Percentiles rank a stretch among this genome's conserved stretches.
These are phyloP conservation scores for Boletales sp. DNA, from an alignment of 768 basidiomycete genomes.

Conservation along the genomic window DNA sequence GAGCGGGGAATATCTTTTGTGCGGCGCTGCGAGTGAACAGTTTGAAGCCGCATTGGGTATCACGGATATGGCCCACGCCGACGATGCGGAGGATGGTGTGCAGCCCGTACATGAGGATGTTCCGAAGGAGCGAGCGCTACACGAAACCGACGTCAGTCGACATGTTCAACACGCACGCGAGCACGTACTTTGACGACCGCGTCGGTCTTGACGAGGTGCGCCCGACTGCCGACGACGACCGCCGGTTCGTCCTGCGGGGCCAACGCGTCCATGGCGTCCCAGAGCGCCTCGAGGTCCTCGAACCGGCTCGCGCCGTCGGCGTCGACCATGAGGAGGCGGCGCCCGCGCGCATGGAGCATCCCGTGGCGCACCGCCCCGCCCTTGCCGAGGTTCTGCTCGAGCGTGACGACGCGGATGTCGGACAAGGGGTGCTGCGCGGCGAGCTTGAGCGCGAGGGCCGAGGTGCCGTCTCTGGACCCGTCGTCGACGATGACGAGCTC, in stretches of 20 bases:
- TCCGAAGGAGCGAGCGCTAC: constrained; percentile 84
- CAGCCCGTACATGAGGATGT: constrained; percentile 90
- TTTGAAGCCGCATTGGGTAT: constrained; percentile 98
- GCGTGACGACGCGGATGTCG: constrained; percentile 73
- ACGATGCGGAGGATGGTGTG: constrained; percentile 86
- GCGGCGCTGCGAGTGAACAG: constrained; percentile 85
- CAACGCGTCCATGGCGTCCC: constrained; percentile 67
- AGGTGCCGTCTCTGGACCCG: constrained; percentile 78
- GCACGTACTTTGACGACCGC: constrained; percentile 86
- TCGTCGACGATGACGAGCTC: constrained; percentile 92
- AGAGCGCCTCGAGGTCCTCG: constrained; percentile 75
- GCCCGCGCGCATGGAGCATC: constrained; percentile 77
- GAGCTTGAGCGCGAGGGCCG: constrained; percentile 57
- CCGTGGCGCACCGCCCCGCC: constrained; percentile 93
- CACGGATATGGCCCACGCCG: constrained; percentile 85
- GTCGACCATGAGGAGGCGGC: constrained; percentile 84
- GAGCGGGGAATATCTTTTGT: constrained; percentile 75
- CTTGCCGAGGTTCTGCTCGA: constrained; percentile 84
- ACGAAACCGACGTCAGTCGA: background rate
- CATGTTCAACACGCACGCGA: background rate
- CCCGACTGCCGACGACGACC: constrained; percentile 83
- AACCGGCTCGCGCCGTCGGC: constrained; percentile 93
- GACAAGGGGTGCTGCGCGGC: constrained; percentile 50
- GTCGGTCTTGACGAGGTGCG: constrained; percentile 88
- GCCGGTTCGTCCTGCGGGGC: constrained; percentile 47